A percentile compares a stretch with the other conserved stretches of the same genome.
Evolutionary conservation across 2,329 filamentous ascomycete species (phyloP).

Genomic region (Ophiognomonia clavigignenti-juglandacearum): DNA sequence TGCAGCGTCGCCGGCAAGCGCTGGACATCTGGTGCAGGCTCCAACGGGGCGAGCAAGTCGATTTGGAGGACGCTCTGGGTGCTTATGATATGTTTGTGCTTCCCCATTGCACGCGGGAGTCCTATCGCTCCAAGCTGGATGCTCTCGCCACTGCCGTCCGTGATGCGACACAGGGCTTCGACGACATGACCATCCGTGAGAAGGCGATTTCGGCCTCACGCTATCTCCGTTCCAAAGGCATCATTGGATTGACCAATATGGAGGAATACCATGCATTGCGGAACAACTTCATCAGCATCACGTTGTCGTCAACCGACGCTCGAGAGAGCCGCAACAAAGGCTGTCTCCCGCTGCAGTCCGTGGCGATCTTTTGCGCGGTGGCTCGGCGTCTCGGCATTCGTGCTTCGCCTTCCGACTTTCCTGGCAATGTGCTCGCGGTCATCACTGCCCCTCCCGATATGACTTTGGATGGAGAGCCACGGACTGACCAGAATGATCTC

Average conservation of each 20-base stretch:
- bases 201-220: constrained; percentile 48
- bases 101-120: constrained; percentile 46
- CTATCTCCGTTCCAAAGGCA: constrained; percentile 45
- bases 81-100: constrained; percentile 62
- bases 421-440: constrained; percentile 62
- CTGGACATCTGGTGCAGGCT: constrained; percentile 54
- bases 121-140: constrained; percentile 24
- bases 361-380: constrained; percentile 61
- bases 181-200: constrained; percentile 36
- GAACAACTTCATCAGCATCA: constrained; percentile 61
- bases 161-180: constrained; percentile 35
- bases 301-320: constrained; percentile 36
- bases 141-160: constrained; percentile 39
- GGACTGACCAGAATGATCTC: constrained; percentile 11
- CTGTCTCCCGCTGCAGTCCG: constrained; percentile 59
- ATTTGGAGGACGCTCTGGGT: constrained; percentile 53
- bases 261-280: constrained; percentile 51
- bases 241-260: constrained; percentile 42
- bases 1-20: constrained; percentile 55
- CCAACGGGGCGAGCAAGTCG: constrained; percentile 37
- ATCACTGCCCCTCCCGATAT: constrained; percentile 31
- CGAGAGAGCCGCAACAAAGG: constrained; percentile 40
- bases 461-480: constrained; percentile 24
- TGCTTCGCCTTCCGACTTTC: constrained; percentile 60
- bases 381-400: constrained; percentile 52